Conservation (phyloP, 75 land plant genomes). For the Isoetes taiwanensis region DNA sequence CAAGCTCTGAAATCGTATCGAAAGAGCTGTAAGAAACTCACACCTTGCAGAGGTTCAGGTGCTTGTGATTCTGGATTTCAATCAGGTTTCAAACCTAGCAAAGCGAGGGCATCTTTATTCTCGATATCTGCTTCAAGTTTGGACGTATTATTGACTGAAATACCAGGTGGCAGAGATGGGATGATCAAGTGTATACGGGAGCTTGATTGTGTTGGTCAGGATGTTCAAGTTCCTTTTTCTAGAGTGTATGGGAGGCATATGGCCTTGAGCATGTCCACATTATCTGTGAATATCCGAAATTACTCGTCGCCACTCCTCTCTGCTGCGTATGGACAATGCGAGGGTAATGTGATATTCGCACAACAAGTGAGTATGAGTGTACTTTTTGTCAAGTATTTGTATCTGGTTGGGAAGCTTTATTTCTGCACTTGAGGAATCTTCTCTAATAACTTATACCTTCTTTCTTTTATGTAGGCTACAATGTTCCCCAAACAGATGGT, state of each 20-base stretch:
- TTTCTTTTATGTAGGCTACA: conserved; percentile 59
- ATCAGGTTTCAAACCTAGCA: conserved; percentile 66
- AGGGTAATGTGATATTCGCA: conserved; percentile 76
- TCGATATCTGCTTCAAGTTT: conserved; percentile 55
- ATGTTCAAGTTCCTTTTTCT: conserved; percentile 66
- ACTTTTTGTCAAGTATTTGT: background rate
- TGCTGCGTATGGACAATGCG: conserved; percentile 57
- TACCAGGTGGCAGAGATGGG: conserved; percentile 73
- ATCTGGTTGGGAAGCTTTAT: background rate
- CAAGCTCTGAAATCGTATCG: conserved; percentile 68
- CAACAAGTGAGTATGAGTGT: conserved; percentile 90
- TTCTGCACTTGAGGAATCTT: background rate
- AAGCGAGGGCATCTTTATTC: conserved; percentile 48
- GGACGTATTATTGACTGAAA: conserved; percentile 52
- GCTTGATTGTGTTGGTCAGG: conserved; percentile 50
- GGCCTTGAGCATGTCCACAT: conserved; percentile 35
- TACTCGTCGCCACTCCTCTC: conserved; percentile 70
- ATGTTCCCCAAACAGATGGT: conserved; percentile 76
- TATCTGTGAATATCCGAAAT: conserved; percentile 53
- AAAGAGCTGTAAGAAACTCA: conserved; percentile 50
- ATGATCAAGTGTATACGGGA: conserved; percentile 67
- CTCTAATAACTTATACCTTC: background rate
- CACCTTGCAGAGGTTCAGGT: conserved; percentile 61
- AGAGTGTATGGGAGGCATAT: conserved; percentile 56
- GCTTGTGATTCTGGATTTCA: conserved; percentile 59